Conservation (phyloP, 495 filamentous ascomycete genomes). For the Alectoria sarmentosa region DNA sequence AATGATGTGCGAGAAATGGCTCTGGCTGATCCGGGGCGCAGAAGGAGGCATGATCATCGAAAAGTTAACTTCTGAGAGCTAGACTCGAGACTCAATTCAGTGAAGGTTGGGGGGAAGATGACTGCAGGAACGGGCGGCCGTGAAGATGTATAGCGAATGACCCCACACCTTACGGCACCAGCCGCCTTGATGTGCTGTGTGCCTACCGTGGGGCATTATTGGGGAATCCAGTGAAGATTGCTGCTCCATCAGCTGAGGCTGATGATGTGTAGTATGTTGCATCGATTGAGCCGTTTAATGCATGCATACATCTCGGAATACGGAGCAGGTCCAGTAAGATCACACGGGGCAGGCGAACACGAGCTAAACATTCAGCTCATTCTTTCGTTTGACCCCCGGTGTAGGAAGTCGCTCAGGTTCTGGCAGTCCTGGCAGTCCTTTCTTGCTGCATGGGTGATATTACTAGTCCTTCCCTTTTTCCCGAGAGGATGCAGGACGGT, state of each 20-base stretch:
- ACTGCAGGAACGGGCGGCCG: conserved; percentile 16
- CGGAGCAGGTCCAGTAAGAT: not conserved
- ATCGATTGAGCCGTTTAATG: conserved; percentile 2
- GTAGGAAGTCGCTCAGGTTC: not conserved
- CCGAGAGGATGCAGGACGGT: not conserved
- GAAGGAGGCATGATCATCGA: conserved; percentile 5
- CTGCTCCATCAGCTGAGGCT: not conserved
- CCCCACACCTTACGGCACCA: conserved; percentile 9
- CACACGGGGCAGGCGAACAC: not conserved
- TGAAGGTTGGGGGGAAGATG: conserved; percentile 1
- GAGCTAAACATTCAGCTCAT: not conserved
- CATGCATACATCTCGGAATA: not conserved
- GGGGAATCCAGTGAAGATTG: not conserved
- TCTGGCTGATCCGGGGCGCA: conserved; percentile 11
- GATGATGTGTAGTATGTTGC: not conserved
- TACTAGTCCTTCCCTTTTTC: not conserved
- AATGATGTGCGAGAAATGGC: not conserved
- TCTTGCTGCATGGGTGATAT: not conserved
- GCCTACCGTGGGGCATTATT: conserved; percentile 14
- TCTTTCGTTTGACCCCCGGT: not conserved
- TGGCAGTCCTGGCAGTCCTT: conserved; percentile 1
- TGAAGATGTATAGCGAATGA: not conserved
- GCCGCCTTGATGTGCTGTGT: conserved; percentile 5
- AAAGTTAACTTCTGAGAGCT: conserved; percentile 5
- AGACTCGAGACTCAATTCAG: conserved; percentile 12